phyloP scores from a whole-genome alignment of 1,284 basidiomycete genomes.

The Cryptococcus sp. region DNA sequence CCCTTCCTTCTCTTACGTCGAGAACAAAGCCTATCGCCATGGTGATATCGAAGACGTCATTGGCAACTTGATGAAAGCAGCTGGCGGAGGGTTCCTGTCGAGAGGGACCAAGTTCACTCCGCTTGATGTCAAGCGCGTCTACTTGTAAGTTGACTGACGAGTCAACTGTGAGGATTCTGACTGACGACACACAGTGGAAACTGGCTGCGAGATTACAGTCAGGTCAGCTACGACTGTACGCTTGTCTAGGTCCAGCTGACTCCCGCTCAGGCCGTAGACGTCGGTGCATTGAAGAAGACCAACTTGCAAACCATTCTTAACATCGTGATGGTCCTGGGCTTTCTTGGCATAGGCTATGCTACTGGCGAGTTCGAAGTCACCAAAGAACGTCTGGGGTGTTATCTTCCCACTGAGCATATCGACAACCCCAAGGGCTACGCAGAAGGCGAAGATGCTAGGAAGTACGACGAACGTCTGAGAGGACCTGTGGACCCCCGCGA shows the following conservation, averaged over 20 bases:
- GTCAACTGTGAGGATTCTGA: not conserved
- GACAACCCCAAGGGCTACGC: conserved; percentile 80
- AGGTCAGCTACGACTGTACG: conserved; percentile 26
- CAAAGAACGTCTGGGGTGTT: conserved; percentile 77
- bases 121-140: conserved; percentile 52
- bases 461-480: conserved; percentile 73
- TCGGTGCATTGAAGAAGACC: conserved; percentile 72
- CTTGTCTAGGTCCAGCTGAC: not conserved
- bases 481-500: conserved; percentile 75
- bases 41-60: conserved; percentile 70
- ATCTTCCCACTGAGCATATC: conserved; percentile 87
- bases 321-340: conserved; percentile 85
- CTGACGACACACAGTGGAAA: conserved; percentile 27
- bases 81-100: conserved; percentile 64
- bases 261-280: conserved; percentile 69
- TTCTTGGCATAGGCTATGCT: conserved; percentile 76
- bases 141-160: conserved; percentile 32
- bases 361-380: conserved; percentile 81
- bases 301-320: conserved; percentile 78
- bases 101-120: conserved; percentile 67
- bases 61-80: conserved; percentile 62
- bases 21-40: conserved; percentile 74
- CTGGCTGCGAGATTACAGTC: conserved; percentile 74
- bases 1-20: conserved; percentile 52
- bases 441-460: conserved; percentile 78